Evolutionary conservation across 2,329 filamentous ascomycete genomes (phyloP).

Genomic region (Ophiobolus disseminans): DNA sequence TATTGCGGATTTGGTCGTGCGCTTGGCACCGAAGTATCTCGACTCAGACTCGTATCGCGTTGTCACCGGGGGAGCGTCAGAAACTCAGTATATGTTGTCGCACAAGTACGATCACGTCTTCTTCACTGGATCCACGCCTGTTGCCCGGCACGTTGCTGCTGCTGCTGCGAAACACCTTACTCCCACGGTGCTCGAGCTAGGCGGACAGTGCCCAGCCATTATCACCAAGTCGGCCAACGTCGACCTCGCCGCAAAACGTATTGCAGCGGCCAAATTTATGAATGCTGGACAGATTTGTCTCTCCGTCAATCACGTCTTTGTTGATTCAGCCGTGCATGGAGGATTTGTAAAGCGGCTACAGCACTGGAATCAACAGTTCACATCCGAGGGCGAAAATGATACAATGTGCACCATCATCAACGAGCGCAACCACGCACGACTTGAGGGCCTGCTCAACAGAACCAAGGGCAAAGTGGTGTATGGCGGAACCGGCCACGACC

Average conservation of each 20-base stretch:
- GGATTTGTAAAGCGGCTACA: not conserved
- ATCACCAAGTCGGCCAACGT: conserved; percentile 52
- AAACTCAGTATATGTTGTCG: conserved; percentile 8
- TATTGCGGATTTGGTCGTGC: not conserved
- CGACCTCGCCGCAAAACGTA: conserved; percentile 53
- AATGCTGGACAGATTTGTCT: conserved; percentile 5
- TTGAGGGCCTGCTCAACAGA: not conserved
- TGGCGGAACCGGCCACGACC: not conserved
- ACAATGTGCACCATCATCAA: conserved; percentile 1
- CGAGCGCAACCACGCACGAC: conserved; percentile 1
- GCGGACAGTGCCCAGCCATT: conserved; percentile 56
- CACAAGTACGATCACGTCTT: conserved; percentile 4
- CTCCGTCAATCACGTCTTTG: conserved; percentile 2
- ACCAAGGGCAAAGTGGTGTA: not conserved
- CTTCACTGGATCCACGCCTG: conserved; percentile 5
- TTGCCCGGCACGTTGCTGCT: conserved; percentile 1
- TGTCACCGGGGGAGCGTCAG: conserved; percentile 2
- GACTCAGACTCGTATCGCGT: conserved; percentile 48
- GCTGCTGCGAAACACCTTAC: conserved; percentile 58
- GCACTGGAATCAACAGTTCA: not conserved
- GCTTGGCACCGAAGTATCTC: conserved; percentile 47
- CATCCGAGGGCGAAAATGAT: not conserved
- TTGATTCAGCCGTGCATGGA: not conserved
- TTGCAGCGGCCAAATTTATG: conserved; percentile 47
- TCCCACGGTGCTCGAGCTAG: conserved; percentile 54